These are phyloP conservation scores for Thielaviopsis ethacetica DNA, from an alignment of 2,329 filamentous ascomycete species.

Conservation along the genomic window DNA sequence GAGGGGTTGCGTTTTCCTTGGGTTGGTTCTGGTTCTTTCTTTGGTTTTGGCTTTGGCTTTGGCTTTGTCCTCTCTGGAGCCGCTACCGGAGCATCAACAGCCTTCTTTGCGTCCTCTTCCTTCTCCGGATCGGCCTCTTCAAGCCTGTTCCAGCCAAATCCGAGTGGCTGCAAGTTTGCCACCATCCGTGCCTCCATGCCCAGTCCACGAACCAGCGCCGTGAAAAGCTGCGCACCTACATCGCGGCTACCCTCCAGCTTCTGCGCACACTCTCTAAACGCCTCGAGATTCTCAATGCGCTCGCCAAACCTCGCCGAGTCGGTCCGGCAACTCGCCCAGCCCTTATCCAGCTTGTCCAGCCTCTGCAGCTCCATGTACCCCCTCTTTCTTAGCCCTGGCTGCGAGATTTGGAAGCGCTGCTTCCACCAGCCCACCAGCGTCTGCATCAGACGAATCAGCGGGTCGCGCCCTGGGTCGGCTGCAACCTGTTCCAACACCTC, in stretches of 20 bases:
- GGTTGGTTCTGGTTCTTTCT: not conserved
- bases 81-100: too few relatives aligned
- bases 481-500: conserved; percentile 51
- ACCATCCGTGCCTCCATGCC: conserved; percentile 74
- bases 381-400: conserved; percentile 70
- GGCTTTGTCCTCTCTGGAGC: not conserved
- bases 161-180: conserved; percentile 67
- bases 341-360: conserved; percentile 57
- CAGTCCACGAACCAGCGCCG: conserved; percentile 62
- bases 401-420: conserved; percentile 59
- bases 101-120: conserved; percentile 12
- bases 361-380: conserved; percentile 71
- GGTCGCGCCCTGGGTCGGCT: conserved; percentile 69
- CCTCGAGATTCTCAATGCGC: conserved; percentile 45
- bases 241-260: conserved; percentile 69
- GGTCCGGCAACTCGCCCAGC: conserved; percentile 45
- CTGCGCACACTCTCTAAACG: conserved; percentile 53
- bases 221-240: conserved; percentile 78
- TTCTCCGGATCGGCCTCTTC: conserved; percentile 55
- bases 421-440: conserved; percentile 76
- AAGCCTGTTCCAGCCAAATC: conserved; percentile 77
- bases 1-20: conserved; percentile 7
- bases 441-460: conserved; percentile 59
- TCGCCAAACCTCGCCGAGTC: conserved; percentile 60
- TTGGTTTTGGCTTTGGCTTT: conserved; percentile 1